Evolutionary conservation across 306 rosid species (phyloP), one percentile per base, ranked within the genome.

Genomic region (Myrica gale): DNA sequence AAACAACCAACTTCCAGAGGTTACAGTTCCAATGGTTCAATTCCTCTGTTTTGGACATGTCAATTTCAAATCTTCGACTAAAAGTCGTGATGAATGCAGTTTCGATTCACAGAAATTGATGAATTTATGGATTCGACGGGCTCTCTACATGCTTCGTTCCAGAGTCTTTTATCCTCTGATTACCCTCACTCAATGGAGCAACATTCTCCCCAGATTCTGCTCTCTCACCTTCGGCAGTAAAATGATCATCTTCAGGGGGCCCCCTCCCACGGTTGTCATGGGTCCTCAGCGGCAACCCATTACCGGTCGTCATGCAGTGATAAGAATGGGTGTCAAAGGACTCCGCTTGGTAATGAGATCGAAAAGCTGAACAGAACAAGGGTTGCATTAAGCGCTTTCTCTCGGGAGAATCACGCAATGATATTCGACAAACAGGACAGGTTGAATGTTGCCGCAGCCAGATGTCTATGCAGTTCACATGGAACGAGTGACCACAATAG

Each of bases 381-480:
- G 98, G 97, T 54, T 79, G 97, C 94, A 91, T 76, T 52, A 70
- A 4, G 52, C 83, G 84, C 55, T 85, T 88, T 84, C 82, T 83
- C 65, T 90, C 91, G 0, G 90, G 84, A 68, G 74, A 74, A 66
- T 90, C 88, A 0, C 87, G 88, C 84, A 94, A 47, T 5, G 96
- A 91, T 77, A 85, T 82, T 72, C 98, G 92, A 86, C 98, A 94
- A 52, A 94, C 91, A 12, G 98, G 98, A 78, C 98, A 94, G 7
- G 97, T 94, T 17, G 91, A 85, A 73, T 91, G 90, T 80, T 87
- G 98, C 82, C 86, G 97, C 84, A 94, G 90, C 98, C 98, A 94
- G 72, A 87, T 67, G 88, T 94, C 98, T 82, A 94, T 90, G 88
- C 98, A 94, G 82, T 80, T 76, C 44, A 88, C 89, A 75, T 94